Evolutionary conservation across 352 stramenopile genomes (phyloP).

Genomic region (Phytophthora megakarya): DNA sequence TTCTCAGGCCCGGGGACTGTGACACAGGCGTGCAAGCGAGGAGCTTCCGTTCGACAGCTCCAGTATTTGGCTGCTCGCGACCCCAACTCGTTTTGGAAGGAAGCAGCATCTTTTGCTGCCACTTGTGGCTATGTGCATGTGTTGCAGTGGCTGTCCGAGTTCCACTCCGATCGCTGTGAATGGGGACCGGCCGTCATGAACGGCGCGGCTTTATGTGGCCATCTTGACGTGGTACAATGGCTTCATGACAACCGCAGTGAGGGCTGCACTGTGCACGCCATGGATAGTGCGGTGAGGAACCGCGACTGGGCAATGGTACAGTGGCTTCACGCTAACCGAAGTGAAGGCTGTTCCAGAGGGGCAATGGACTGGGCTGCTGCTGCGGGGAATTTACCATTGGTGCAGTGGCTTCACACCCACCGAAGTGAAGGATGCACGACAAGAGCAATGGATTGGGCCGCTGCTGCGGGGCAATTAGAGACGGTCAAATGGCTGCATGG

Average conservation of each 20-base stretch:
- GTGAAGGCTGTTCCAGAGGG: constrained; percentile 2
- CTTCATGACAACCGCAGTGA: constrained; percentile 20
- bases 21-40: not conserved
- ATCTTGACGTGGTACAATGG: constrained; percentile 23
- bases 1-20: not conserved
- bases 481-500: constrained; percentile 13
- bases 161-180: not conserved
- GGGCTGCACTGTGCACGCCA: constrained; percentile 12
- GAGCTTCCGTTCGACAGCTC: constrained; percentile 1
- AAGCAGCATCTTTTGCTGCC: not conserved
- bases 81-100: not conserved
- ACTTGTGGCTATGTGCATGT: not conserved
- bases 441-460: constrained; percentile 20
- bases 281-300: constrained; percentile 8
- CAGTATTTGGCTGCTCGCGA: not conserved
- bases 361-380: constrained; percentile 12
- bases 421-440: constrained; percentile 14
- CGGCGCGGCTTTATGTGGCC: constrained; percentile 9
- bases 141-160: not conserved
- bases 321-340: constrained; percentile 8
- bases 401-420: constrained; percentile 5
- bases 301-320: constrained; percentile 10
- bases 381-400: constrained; percentile 1
- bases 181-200: constrained; percentile 8
- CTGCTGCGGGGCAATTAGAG: constrained; percentile 16